phyloP scores from a whole-genome alignment of 2,329 filamentous ascomycete species.

The Tothia fuscella region DNA sequence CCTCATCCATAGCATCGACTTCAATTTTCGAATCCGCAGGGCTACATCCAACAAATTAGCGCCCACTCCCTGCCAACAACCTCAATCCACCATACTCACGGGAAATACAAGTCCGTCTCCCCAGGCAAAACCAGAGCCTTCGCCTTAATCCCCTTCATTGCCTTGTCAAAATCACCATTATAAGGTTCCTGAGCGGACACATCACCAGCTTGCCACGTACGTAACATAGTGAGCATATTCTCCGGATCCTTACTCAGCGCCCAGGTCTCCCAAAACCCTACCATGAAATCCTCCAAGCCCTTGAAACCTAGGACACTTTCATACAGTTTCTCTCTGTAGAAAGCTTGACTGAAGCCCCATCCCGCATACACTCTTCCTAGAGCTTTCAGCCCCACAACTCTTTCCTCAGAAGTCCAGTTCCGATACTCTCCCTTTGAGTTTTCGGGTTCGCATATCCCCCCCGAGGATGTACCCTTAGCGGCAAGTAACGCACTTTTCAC shows the following conservation, averaged over 20 bases:
- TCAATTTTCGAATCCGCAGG: constrained; percentile 70
- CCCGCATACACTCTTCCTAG: constrained; percentile 66
- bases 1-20: constrained; percentile 48
- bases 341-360: constrained; percentile 69
- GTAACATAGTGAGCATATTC: constrained; percentile 61
- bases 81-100: constrained; percentile 33
- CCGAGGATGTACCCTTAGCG: constrained; percentile 42
- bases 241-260: constrained; percentile 61
- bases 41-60: constrained; percentile 23
- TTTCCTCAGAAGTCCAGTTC: constrained; percentile 43
- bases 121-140: constrained; percentile 58
- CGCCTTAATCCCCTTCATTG: constrained; percentile 56
- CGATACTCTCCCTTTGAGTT: constrained; percentile 27
- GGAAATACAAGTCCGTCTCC: constrained; percentile 71
- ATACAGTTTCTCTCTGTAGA: constrained; percentile 62
- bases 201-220: constrained; percentile 69
- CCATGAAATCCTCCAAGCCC: constrained; percentile 61
- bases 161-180: constrained; percentile 49
- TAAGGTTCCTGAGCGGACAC: constrained; percentile 57
- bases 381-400: constrained; percentile 50
- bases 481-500: constrained; percentile 49
- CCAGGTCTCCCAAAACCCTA: constrained; percentile 66
- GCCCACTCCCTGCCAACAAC: constrained; percentile 5
- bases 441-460: constrained; percentile 37
- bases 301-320: constrained; percentile 53